Evolutionary conservation across 305 asterid genomes (phyloP), one percentile per base, ranked within the genome.

Genomic region (Vinca major): DNA sequence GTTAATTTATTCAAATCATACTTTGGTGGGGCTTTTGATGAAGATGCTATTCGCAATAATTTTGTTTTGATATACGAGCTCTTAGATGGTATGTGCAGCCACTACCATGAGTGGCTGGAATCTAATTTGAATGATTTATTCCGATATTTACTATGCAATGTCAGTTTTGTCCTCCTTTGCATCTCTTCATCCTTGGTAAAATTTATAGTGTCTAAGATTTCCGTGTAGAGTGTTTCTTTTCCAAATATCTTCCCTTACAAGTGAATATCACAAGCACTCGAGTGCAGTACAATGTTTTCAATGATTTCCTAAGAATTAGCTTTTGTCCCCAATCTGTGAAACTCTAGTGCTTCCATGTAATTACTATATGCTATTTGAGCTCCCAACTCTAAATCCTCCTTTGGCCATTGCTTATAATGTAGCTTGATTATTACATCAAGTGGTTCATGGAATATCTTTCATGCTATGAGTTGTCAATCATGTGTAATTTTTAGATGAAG

Each of bases 21-120:
- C 79, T 94, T 94, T 64, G 99, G 99, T 52, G 97, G 99, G 53
- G 92, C 99, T 71, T 94, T 94, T 61, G 97, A 94, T 82, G 99
- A 94, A 81, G 99, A 91, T 81, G 97, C 97, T 43, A 94, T 94
- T 67, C 99, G 97, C 80, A 91, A 94, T 73, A 94, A 94, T 26
- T 26, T 26, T 26, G 33, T 26, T 0, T 26, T 26, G 1, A 26
- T 26, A 26, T 26, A 26, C 33, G 99, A 94, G 78, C 90, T 94
- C 36, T 80, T 94, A 84, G 99, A 94, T 74, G 99, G 99, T 94
- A 86, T 73, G 92, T 65, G 33, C 47, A 3, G 5, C 7, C 62
- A 39, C 49, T 73, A 60, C 19, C 16, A 50, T 21, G 37, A 33
- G 11, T 62, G 52, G 8, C 5, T 9, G 17, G 50, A 33, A 67